Evolutionary conservation across 345 rosid species (phyloP).

Genomic region (Nephelium lappaceum): DNA sequence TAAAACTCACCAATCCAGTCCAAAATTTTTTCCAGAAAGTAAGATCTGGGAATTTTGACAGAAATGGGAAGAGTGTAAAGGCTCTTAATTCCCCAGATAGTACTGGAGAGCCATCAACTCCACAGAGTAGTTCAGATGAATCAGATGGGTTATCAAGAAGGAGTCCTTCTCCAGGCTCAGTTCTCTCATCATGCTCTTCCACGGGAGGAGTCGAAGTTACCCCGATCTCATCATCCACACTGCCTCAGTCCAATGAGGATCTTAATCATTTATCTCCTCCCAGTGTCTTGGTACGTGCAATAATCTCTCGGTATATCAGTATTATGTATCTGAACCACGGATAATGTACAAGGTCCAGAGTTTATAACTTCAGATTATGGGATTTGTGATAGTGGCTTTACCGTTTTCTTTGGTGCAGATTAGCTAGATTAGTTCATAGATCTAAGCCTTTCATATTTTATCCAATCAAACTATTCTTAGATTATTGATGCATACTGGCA

Average conservation of each 20-base stretch:
- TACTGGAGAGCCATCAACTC: slow-evolving; percentile 28
- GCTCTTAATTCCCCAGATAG: slow-evolving; percentile 24
- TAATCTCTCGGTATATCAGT: slow-evolving; percentile 7
- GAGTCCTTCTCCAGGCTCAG: slow-evolving; percentile 40
- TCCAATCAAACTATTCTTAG: slow-evolving; percentile 9
- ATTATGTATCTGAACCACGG: neutral
- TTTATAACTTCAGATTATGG: slow-evolving; percentile 4
- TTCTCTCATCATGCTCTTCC: slow-evolving; percentile 39
- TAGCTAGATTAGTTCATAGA: neutral
- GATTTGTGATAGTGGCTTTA: slow-evolving; percentile 5
- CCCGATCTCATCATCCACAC: slow-evolving; percentile 17
- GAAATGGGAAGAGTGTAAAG: slow-evolving; percentile 25
- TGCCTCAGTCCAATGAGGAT: slow-evolving; percentile 28
- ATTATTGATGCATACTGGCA: slow-evolving; percentile 41
- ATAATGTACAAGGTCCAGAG: neutral
- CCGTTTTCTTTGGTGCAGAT: neutral
- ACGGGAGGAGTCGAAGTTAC: slow-evolving; percentile 28
- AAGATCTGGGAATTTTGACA: slow-evolving; percentile 38
- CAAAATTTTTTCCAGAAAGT: slow-evolving; percentile 41
- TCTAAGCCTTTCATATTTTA: slow-evolving; percentile 21
- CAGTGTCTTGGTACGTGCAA: slow-evolving; percentile 55
- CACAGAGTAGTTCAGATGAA: slow-evolving; percentile 44
- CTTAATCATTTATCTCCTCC: slow-evolving; percentile 49
- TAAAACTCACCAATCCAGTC: slow-evolving; percentile 48
- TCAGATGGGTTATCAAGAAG: slow-evolving; percentile 35